Evolutionary conservation across 169 alveolate species (phyloP), one percentile per base, ranked within the genome.

Genomic region (Cryptosporidium felis): DNA sequence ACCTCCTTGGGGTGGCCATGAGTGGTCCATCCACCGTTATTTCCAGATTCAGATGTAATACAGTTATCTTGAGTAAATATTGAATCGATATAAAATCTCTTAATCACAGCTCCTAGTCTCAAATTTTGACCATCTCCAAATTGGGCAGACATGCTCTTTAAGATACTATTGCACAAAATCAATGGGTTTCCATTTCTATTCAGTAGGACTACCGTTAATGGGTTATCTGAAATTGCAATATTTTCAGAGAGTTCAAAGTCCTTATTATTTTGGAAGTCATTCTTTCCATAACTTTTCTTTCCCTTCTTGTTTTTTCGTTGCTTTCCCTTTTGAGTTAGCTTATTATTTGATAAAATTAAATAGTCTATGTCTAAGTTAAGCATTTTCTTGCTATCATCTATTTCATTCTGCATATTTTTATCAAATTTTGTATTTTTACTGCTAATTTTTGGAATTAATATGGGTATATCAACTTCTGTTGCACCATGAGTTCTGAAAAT

Each of bases 101-200:
- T 74, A 51, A 74, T 56, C 0, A 74, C 85, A 51, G 85, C 85
- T 18, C 85, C 85, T 28, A 38, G 23, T 74, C 67, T 74, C 12
- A 74, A 36, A 47, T 67, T 32, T 26, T 41, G 4, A 21, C 85
- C 85, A 53, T 74, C 85, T 1, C 85, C 85, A 16, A 74, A 36
- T 18, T 53, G 85, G n/a, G 56, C 67, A 30, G 85, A 49, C 85
- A 74, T 74, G 23, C 40, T 74, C 23, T 49, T 49, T 34, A 74
- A 58, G 12, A 74, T 53, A 36, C 42, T 49, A 53, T 49, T 53
- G 32, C 85, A 74, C 3, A 74, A 45, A 1, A 74, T 32, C 10
- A 74, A 41, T 0, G 85, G 85, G 41, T 32, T 74, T 36, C 85
- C 85, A 16, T 49, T 53, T 53, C 56, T 74, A 34, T 74, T 67